These are phyloP conservation scores for Senecio squalidus DNA, from an alignment of 140 eudicot species.

Conservation along the genomic window DNA sequence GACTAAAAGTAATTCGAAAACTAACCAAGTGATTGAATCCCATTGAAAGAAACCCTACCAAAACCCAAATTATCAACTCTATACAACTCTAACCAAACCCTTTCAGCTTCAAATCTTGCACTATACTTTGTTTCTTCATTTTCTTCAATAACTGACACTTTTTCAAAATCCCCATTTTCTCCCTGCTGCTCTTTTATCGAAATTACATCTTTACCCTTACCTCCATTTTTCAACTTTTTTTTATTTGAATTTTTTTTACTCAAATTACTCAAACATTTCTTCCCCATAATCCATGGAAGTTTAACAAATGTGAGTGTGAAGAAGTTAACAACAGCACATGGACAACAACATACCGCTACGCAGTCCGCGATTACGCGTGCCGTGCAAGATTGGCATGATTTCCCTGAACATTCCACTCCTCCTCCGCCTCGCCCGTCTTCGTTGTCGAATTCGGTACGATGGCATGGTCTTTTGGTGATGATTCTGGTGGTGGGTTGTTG, in stretches of 20 bases:
- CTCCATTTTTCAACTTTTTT: constrained; percentile 17
- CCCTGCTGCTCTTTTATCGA: constrained; percentile 20
- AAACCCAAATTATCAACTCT: constrained; percentile 84
- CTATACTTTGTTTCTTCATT: constrained; percentile 33
- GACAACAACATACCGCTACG: constrained; percentile 93
- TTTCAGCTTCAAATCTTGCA: constrained; percentile 62
- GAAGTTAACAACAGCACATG: constrained; percentile 73
- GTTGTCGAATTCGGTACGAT: background rate
- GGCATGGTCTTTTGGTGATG: constrained; percentile 12
- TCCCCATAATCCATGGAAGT: constrained; percentile 68
- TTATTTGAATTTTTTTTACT: constrained; percentile 32
- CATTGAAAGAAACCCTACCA: constrained; percentile 86
- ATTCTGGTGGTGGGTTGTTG: constrained; percentile 9
- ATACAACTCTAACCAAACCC: constrained; percentile 68
- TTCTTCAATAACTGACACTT: constrained; percentile 14
- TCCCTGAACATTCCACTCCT: constrained; percentile 43
- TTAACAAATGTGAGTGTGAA: constrained; percentile 62
- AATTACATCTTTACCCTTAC: constrained; percentile 7
- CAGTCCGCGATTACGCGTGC: constrained; percentile 76
- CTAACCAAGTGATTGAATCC: constrained; percentile 39
- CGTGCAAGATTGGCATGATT: constrained; percentile 63
- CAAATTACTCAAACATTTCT: constrained; percentile 36
- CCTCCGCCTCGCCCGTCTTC: constrained; percentile 25
- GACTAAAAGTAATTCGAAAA: background rate
- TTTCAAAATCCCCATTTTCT: constrained; percentile 20